These are phyloP conservation scores for Ustilago curta DNA, from an alignment of 1,284 basidiomycete species.

Conservation along the genomic window DNA sequence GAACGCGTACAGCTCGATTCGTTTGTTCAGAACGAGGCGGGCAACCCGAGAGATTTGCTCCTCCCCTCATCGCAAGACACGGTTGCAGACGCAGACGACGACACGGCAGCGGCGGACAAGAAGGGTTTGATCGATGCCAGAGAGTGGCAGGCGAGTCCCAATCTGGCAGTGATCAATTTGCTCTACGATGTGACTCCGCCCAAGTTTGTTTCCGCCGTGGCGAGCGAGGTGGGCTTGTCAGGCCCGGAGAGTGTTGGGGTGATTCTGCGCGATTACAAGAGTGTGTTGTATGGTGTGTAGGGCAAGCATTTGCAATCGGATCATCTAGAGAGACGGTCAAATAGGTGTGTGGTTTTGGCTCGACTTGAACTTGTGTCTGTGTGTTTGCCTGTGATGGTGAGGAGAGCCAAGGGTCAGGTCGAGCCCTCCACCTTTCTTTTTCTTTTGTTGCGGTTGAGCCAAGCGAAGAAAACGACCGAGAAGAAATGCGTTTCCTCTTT, in stretches of 20 bases:
- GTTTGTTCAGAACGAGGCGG: conserved; percentile 92
- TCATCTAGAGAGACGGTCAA: background rate
- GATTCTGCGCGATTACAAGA: conserved; percentile 68
- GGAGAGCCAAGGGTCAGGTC: background rate
- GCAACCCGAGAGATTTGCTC: conserved; percentile 49
- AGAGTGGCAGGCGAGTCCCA: conserved; percentile 48
- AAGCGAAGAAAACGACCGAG: background rate
- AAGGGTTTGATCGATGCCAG: conserved; percentile 37
- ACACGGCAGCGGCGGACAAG: conserved; percentile 4
- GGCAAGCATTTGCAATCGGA: background rate
- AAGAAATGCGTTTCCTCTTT: background rate
- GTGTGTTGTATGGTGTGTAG: conserved; percentile 62
- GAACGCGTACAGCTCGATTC: conserved; percentile 93
- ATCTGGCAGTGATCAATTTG: conserved; percentile 62
- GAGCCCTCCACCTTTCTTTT: no score
- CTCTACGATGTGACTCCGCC: conserved; percentile 68
- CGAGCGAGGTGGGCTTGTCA: conserved; percentile 65
- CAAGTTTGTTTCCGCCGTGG: conserved; percentile 64
- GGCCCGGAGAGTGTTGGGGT: conserved; percentile 68
- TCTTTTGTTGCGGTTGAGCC: no score
- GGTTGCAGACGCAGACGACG: conserved; percentile 8
- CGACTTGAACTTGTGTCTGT: background rate
- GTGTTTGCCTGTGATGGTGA: no score
- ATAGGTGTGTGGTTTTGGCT: background rate
- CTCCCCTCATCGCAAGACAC: conserved; percentile 31